Evolutionary conservation across 345 rosid genomes (phyloP).

Genomic region (Salix exigua): DNA sequence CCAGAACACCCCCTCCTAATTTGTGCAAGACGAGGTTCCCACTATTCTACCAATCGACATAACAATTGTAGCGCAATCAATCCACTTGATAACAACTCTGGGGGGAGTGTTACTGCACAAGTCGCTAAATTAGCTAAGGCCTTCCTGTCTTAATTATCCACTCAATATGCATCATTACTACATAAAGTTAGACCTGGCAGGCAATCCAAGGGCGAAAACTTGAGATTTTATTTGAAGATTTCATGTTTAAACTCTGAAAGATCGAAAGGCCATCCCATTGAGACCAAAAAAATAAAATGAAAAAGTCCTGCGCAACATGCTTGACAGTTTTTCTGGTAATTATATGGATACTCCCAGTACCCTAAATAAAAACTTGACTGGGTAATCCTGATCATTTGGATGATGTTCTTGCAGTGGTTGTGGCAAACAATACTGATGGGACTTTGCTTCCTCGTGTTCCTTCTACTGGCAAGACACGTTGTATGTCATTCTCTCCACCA

Average conservation of each 20-base stretch:
- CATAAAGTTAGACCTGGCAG: neutral
- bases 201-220: neutral
- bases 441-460: constrained; percentile 63
- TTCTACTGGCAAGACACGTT: constrained; percentile 65
- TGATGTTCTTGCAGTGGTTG: constrained; percentile 64
- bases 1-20: neutral
- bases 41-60: neutral
- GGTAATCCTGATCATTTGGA: neutral
- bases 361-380: neutral
- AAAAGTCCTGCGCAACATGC: neutral
- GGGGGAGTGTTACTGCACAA: neutral
- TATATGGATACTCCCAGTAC: too few relatives aligned
- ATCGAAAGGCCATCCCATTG: neutral
- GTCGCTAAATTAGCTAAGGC: neutral
- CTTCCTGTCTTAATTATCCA: neutral
- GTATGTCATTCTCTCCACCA: constrained; percentile 41
- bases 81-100: neutral
- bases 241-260: neutral
- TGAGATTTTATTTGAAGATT: neutral
- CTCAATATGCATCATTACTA: neutral
- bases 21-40: neutral
- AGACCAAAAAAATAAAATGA: neutral
- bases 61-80: neutral
- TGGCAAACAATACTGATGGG: constrained; percentile 97
- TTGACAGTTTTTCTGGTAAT: neutral